These are phyloP conservation scores for Podospora didyma DNA, from an alignment of 495 filamentous ascomycete genomes.

Conservation along the genomic window DNA sequence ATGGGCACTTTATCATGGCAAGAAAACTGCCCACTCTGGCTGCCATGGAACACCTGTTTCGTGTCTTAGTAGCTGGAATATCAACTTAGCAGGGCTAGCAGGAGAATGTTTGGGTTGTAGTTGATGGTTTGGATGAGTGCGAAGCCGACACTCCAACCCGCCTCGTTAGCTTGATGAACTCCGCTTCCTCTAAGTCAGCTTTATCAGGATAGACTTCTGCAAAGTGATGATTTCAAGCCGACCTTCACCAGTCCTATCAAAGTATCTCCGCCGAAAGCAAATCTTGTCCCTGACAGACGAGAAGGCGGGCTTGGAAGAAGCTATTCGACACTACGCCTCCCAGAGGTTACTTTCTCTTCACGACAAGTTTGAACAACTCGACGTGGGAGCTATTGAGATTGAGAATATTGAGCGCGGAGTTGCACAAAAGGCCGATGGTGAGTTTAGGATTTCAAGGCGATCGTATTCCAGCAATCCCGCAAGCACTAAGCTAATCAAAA, in stretches of 20 bases:
- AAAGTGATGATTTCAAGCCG: constrained; percentile 26
- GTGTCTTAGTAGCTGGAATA: too few species aligned
- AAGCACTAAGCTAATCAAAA: neutral
- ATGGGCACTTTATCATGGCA: too few species aligned
- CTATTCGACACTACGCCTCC: too few species aligned
- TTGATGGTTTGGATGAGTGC: constrained; percentile 31
- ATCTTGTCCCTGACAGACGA: constrained; percentile 26
- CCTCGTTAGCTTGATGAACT: constrained; percentile 20
- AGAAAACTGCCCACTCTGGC: too few species aligned
- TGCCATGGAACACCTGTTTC: too few species aligned
- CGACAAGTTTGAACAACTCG: constrained; percentile 16
- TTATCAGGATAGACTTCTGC: constrained; percentile 12
- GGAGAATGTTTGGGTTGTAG: constrained; percentile 20
- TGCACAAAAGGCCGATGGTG: constrained; percentile 23
- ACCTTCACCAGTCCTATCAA: constrained; percentile 1
- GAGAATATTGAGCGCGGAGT: constrained; percentile 9
- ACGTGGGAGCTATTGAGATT: constrained; percentile 11
- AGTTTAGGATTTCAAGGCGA: neutral
- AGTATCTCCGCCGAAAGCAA: constrained; percentile 12
- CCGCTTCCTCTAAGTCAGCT: constrained; percentile 8
- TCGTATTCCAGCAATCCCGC: too few species aligned
- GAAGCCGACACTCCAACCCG: constrained; percentile 19
- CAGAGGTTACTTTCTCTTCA: too few species aligned
- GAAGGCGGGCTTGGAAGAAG: constrained; percentile 14
- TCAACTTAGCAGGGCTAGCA: too few species aligned